These are phyloP conservation scores for Pleoardoris graminearum DNA, from an alignment of 2,329 filamentous ascomycete genomes.

Conservation along the genomic window DNA sequence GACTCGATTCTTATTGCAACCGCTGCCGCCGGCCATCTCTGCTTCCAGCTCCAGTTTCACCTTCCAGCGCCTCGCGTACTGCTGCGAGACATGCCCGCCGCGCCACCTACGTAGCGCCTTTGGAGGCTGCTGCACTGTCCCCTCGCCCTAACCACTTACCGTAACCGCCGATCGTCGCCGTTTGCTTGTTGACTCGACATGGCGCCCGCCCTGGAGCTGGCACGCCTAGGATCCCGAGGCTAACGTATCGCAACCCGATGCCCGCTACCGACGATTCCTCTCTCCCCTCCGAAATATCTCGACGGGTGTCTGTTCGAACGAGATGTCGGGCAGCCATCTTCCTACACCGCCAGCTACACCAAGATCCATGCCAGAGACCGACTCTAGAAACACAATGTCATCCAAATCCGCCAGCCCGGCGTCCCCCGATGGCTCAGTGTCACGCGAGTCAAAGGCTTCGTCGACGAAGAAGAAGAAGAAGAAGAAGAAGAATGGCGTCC, in stretches of 20 bases:
- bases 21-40: neutral
- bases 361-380: conserved; percentile 10
- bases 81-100: conserved; percentile 3
- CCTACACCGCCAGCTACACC: conserved; percentile 9
- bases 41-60: neutral
- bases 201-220: conserved; percentile 33
- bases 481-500: conserved; percentile 43
- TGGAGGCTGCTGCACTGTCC: conserved; percentile 12
- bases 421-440: conserved; percentile 33
- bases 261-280: conserved; percentile 28
- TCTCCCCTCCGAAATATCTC: conserved; percentile 15
- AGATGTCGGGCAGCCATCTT: neutral
- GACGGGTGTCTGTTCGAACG: conserved; percentile 4
- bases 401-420: conserved; percentile 38
- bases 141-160: conserved; percentile 20
- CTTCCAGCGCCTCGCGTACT: neutral
- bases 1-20: neutral
- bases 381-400: conserved; percentile 24
- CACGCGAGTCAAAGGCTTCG: conserved; percentile 31
- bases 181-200: conserved; percentile 26
- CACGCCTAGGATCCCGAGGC: conserved; percentile 40
- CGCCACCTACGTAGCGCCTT: conserved; percentile 14
- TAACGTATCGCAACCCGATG: conserved; percentile 40
- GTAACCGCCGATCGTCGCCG: conserved; percentile 24
- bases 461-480: conserved; percentile 40